Conservation (phyloP, 1,284 basidiomycete genomes). For the Fomitopsis schrenkii region DNA sequence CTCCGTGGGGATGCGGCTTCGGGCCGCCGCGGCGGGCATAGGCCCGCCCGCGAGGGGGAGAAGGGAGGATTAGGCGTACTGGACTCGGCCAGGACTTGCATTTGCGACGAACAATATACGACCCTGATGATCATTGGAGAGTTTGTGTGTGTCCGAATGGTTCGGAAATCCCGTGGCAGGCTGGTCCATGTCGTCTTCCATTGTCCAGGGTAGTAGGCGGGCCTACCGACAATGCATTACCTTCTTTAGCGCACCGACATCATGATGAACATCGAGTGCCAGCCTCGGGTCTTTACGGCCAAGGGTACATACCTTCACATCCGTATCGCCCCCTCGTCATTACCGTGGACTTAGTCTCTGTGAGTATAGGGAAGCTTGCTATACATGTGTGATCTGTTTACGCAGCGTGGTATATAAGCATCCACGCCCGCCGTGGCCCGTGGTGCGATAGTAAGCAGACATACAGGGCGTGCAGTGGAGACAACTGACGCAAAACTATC, state of each 20-base stretch:
- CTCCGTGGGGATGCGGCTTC: neutral
- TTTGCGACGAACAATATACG: slow-evolving; percentile 1
- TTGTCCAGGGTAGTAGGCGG: neutral
- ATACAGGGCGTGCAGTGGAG: too few species aligned
- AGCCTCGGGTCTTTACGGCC: neutral
- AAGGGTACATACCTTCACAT: neutral
- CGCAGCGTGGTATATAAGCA: too few species aligned
- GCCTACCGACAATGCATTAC: neutral
- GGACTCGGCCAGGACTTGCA: neutral
- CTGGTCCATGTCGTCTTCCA: neutral
- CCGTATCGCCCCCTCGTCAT: neutral
- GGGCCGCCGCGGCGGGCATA: neutral
- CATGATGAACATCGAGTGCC: too few species aligned
- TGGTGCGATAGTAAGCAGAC: too few species aligned
- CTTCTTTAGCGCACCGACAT: neutral
- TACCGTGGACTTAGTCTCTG: neutral
- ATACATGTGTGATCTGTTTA: too few species aligned
- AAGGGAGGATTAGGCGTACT: neutral
- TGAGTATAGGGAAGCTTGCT: neutral
- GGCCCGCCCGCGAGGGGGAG: neutral
- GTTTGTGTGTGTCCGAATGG: neutral
- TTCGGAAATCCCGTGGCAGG: neutral
- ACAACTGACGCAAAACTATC: too few species aligned
- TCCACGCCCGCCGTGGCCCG: too few species aligned
- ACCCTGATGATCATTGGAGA: neutral